Conservation (phyloP, 306 rosid species). For the Corylus americana region DNA sequence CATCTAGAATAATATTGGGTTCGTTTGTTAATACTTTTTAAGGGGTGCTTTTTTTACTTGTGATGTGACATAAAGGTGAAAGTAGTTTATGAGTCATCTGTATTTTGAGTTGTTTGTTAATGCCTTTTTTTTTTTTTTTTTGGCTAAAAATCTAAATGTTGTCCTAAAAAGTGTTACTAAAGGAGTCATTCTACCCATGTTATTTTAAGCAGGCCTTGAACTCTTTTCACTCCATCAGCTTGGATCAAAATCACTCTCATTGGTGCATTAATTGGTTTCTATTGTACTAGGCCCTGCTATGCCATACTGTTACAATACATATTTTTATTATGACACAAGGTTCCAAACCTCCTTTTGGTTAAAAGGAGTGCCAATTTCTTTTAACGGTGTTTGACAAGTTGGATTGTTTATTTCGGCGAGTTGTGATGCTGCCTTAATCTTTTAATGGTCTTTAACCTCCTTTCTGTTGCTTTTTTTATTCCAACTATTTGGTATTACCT, state of each 20-base stretch:
- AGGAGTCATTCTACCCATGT: neutral
- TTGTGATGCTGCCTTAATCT: neutral
- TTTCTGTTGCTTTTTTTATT: neutral
- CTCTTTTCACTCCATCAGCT: neutral
- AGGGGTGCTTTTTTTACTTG: too few species aligned
- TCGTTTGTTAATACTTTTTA: too few species aligned
- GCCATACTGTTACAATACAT: neutral
- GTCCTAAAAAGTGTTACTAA: too few species aligned
- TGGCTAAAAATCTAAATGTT: too few species aligned
- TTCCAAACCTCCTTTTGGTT: neutral
- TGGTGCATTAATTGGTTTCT: neutral
- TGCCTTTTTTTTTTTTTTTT: too few species aligned
- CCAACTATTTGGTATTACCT: neutral
- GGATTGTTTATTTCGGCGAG: neutral
- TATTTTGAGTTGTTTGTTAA: too few species aligned
- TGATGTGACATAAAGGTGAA: too few species aligned
- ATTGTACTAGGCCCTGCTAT: neutral
- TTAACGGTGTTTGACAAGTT: neutral
- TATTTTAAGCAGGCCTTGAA: neutral
- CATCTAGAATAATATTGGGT: neutral
- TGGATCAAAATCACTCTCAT: neutral
- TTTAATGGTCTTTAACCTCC: neutral
- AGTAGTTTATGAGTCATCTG: too few species aligned
- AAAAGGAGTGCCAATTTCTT: neutral
- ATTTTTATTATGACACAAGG: neutral